phyloP scores from a whole-genome alignment of 2,329 filamentous ascomycete genomes.

The Cladosporium sp. region DNA sequence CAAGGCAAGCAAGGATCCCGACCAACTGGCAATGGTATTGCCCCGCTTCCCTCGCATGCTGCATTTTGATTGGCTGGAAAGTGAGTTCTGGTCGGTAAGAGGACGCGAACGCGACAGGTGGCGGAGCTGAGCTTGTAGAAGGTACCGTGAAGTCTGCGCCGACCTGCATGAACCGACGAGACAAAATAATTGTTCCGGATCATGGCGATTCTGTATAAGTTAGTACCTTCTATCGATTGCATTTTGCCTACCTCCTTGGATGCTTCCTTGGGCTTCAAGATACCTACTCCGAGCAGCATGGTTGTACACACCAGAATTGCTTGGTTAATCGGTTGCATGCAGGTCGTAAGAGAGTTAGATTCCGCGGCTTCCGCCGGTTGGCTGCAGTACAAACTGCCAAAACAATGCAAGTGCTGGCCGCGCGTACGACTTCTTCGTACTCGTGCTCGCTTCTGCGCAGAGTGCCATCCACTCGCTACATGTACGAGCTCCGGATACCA shows the following conservation, averaged over 20 bases:
- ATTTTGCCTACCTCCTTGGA: not conserved
- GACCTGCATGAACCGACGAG: not conserved
- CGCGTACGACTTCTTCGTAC: constrained; percentile 5
- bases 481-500: not conserved
- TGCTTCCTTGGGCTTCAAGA: too few species aligned
- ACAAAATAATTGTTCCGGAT: not conserved
- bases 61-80: not conserved
- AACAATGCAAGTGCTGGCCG: constrained; percentile 4
- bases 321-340: not conserved
- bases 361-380: constrained; percentile 1
- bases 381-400: constrained; percentile 1
- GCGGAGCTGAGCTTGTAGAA: constrained; percentile 10
- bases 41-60: constrained; percentile 4
- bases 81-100: not conserved
- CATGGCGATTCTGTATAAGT: not conserved
- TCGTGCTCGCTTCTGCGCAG: not conserved
- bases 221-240: not conserved
- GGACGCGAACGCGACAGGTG: constrained; percentile 5
- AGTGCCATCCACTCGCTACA: not conserved
- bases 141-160: not conserved
- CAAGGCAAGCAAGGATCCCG: not conserved
- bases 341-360: not conserved
- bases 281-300: not conserved
- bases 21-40: constrained; percentile 15
- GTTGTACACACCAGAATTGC: not conserved